Evolutionary conservation across 345 rosid species (phyloP).

Genomic region (Noccaea caerulescens): DNA sequence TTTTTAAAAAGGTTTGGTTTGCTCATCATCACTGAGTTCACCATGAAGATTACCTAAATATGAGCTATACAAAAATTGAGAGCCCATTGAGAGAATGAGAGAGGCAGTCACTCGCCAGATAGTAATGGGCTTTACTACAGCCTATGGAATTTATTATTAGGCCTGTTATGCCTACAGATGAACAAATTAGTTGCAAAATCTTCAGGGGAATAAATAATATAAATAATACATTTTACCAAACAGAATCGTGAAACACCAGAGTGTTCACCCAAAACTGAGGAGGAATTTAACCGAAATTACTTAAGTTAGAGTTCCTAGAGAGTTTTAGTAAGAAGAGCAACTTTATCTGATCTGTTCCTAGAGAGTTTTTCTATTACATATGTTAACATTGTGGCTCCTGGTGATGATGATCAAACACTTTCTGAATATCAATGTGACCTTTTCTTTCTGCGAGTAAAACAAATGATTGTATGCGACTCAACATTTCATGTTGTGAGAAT

Average conservation of each 20-base stretch:
- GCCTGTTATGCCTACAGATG: not conserved
- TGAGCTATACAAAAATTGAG: not conserved
- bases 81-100: not conserved
- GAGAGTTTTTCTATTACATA: conserved; percentile 50
- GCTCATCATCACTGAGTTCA: not conserved
- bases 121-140: not conserved
- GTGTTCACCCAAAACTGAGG: too few relatives aligned
- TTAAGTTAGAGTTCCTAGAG: too few relatives aligned
- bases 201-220: too few relatives aligned
- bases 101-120: not conserved
- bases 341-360: conserved; percentile 43
- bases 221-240: too few relatives aligned
- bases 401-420: conserved; percentile 41
- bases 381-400: conserved; percentile 45
- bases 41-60: not conserved
- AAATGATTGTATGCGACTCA: not conserved
- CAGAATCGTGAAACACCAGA: too few relatives aligned
- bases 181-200: conserved; percentile 12
- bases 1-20: not conserved
- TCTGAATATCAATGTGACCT: not conserved
- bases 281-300: too few relatives aligned
- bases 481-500: not conserved
- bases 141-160: not conserved
- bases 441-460: not conserved
- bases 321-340: not conserved